A percentile compares a stretch with the other conserved stretches of the same genome.
phyloP scores from a whole-genome alignment of 108 stramenopile species.

The Nitzschia inconspicua region DNA sequence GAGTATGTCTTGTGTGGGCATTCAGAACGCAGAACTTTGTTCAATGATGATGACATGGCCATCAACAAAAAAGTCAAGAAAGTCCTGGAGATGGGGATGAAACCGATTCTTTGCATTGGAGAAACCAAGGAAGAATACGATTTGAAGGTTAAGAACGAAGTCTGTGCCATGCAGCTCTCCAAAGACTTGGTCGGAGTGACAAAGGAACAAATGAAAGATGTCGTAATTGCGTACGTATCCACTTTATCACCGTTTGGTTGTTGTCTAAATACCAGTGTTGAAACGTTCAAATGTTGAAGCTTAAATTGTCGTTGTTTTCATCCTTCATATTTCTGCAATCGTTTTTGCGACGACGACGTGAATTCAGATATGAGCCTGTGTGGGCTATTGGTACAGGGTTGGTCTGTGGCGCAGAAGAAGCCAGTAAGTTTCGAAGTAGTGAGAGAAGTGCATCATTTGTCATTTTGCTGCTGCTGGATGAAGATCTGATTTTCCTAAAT shows the following conservation, averaged over 20 bases:
- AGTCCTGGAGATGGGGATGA: slow-evolving; percentile 87
- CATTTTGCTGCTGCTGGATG: not conserved
- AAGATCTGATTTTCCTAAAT: slow-evolving; percentile 54
- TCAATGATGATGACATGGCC: slow-evolving; percentile 87
- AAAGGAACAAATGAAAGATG: slow-evolving; percentile 69
- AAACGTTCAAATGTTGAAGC: too few relatives aligned
- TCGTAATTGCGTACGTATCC: slow-evolving; percentile 99
- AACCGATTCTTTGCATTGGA: slow-evolving; percentile 95
- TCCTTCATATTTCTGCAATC: not conserved
- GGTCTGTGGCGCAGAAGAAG: slow-evolving; percentile 73
- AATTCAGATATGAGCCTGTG: slow-evolving; percentile 95
- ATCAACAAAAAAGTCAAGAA: slow-evolving; percentile 89
- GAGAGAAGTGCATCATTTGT: not conserved
- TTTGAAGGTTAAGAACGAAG: slow-evolving; percentile 81
- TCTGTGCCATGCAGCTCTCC: slow-evolving; percentile 87
- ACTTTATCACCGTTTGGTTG: slow-evolving; percentile 51
- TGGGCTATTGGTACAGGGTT: slow-evolving; percentile 97
- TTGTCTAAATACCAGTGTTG: too few relatives aligned
- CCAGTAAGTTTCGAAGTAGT: slow-evolving; percentile 18
- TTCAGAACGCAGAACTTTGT: slow-evolving; percentile 93
- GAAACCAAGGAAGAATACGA: slow-evolving; percentile 95
- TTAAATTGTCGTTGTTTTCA: too few relatives aligned
- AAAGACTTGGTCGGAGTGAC: slow-evolving; percentile 74
- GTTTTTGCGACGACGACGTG: slow-evolving; percentile 35
- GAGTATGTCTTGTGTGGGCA: slow-evolving; percentile 96